Conservation (phyloP, 2,329 filamentous ascomycete species). For the Fusarium setosum region DNA sequence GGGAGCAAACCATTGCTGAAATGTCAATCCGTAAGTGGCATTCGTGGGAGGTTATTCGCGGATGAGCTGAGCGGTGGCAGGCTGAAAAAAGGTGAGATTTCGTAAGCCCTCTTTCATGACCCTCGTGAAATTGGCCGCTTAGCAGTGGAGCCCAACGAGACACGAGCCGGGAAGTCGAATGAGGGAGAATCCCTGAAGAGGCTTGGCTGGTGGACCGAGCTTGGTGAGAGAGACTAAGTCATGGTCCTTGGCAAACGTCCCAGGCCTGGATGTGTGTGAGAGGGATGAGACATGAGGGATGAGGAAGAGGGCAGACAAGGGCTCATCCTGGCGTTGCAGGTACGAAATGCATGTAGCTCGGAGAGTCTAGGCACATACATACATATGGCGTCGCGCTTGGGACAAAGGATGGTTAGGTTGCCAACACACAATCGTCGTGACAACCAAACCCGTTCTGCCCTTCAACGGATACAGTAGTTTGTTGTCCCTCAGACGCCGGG, state of each 20-base stretch:
- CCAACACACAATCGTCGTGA: slow-evolving; percentile 35
- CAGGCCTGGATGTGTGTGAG: slow-evolving; percentile 3
- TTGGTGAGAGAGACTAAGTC: too few relatives aligned
- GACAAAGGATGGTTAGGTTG: slow-evolving; percentile 14
- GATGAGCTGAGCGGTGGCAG: slow-evolving; percentile 20
- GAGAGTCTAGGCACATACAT: slow-evolving; percentile 13
- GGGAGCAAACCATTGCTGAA: slow-evolving; percentile 14
- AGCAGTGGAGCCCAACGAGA: slow-evolving; percentile 36
- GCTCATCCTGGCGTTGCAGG: slow-evolving; percentile 5
- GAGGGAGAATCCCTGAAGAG: slow-evolving; percentile 41
- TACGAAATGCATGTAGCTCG: slow-evolving; percentile 16
- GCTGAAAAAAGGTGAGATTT: slow-evolving; percentile 31
- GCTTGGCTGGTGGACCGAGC: slow-evolving; percentile 36
- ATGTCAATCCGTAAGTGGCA: slow-evolving; percentile 4
- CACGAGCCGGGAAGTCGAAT: slow-evolving; percentile 24
- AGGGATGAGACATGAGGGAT: slow-evolving; percentile 29
- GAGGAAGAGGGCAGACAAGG: slow-evolving; percentile 12
- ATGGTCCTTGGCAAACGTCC: slow-evolving; percentile 14
- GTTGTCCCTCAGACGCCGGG: slow-evolving; percentile 9
- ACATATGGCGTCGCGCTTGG: background rate
- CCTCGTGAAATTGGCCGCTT: slow-evolving; percentile 36
- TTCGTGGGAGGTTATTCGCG: slow-evolving; percentile 23
- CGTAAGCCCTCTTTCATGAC: slow-evolving; percentile 27
- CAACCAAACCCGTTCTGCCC: slow-evolving; percentile 24
- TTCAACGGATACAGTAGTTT: slow-evolving; percentile 9